Base-by-base conservation (phyloP, 2,329 filamentous ascomycete species). In the Davidsoniella virescens region DNA sequence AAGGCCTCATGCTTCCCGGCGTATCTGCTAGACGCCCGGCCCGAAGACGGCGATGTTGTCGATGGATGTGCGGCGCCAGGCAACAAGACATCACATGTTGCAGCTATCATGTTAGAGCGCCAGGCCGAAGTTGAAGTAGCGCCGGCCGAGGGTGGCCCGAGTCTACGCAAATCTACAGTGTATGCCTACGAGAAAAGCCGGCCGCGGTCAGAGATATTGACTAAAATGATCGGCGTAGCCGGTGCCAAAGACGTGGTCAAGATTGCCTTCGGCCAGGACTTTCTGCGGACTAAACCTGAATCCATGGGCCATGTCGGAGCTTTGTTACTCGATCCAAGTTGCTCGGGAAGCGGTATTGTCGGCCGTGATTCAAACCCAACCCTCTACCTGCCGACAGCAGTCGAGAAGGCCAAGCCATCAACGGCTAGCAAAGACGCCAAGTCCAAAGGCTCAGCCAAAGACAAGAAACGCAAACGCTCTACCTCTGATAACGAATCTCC, bases 1-100 rank as follows among this genome's bases (percentile, higher is more conserved):
- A 96, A 95, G 64, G 90, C 92, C 0, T 95, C 88, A 0, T 98
- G 92, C 61, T 95, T 98, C 59, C 92, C 92, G 0, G 92, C 90
- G 0, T 92, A 92, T 61, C 70, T 98, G 2, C 69, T 98, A 0
- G 72, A 94, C 47, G 78, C 83, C 0, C 67, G 67, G 0, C 67
- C 76, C 7, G 69, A 75, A 52, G 76, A 82, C 55, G 86, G 86
- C 20, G 79, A 92, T 59, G 70, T 93, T 7, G 76, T 96, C n/a
- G 92, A 98, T 63, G 85, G 85, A 0, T 96, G 90, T 62, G 86
- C 92, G 0, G 92, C 92, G 0, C 92, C 92, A 1, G 92, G 92
- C 5, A 98, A 98, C 64, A 98, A 98, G 66, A 96, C 92, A 1
- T 96, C 90, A 6, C 92, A 96, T 63, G 67, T 94, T 44, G 87